These are phyloP conservation scores for Fistulinella prunicolor DNA, from an alignment of 768 basidiomycete genomes.

Conservation along the genomic window DNA sequence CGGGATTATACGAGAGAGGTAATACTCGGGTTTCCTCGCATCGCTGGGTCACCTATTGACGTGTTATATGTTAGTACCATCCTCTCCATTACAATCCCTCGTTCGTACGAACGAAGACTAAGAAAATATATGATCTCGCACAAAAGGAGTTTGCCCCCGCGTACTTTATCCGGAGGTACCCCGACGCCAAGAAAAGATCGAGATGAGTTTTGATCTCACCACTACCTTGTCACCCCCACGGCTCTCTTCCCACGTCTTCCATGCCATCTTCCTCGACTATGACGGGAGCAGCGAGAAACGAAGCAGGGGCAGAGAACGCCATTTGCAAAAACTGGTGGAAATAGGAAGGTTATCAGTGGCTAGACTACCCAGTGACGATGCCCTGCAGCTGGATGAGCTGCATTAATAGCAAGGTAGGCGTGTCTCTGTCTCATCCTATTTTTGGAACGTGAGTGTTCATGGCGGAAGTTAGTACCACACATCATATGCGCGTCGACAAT, in stretches of 20 bases:
- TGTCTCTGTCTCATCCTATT: background rate
- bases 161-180: too few relatives aligned
- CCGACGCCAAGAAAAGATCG: too few relatives aligned
- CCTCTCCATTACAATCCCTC: too few relatives aligned
- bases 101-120: too few relatives aligned
- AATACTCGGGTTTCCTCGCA: too few relatives aligned
- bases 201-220: too few relatives aligned
- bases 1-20: background rate
- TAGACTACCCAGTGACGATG: background rate
- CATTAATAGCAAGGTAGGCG: background rate
- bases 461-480: background rate
- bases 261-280: constrained; percentile 1
- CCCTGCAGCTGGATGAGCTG: background rate
- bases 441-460: background rate
- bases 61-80: too few relatives aligned
- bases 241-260: constrained; percentile 1
- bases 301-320: background rate
- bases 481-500: constrained; percentile 2
- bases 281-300: background rate
- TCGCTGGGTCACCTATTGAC: too few relatives aligned
- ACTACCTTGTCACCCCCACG: background rate
- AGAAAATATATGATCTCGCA: background rate
- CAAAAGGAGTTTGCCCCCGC: background rate
- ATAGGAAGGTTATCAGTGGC: background rate
- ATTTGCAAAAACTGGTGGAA: background rate